A percentile compares a stretch with the other conserved stretches of the same genome.
phyloP scores from a whole-genome alignment of 2,329 filamentous ascomycete genomes.

The Seiridium cupressi region DNA sequence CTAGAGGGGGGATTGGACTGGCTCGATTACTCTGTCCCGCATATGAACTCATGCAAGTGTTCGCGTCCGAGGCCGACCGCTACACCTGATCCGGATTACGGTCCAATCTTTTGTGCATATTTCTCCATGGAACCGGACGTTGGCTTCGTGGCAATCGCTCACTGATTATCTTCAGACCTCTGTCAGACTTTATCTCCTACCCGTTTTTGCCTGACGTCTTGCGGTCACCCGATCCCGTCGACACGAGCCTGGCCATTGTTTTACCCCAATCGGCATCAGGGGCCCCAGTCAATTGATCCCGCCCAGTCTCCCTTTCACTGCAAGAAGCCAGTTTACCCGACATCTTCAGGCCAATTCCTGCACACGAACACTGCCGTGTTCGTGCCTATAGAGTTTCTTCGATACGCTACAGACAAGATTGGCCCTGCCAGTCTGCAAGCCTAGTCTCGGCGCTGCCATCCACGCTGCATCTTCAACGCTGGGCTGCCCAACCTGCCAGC shows the following conservation, averaged over 20 bases:
- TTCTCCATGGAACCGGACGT: constrained; percentile 19
- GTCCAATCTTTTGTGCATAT: constrained; percentile 26
- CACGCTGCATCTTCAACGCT: neutral
- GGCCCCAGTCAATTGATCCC: neutral
- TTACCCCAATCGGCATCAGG: neutral
- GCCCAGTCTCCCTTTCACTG: too few relatives aligned
- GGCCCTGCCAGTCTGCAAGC: neutral
- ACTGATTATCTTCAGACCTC: constrained; percentile 19
- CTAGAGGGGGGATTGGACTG: constrained; percentile 10
- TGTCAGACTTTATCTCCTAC: neutral
- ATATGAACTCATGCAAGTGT: constrained; percentile 27
- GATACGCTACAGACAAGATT: too few relatives aligned
- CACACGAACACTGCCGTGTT: too few relatives aligned
- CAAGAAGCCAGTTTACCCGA: neutral
- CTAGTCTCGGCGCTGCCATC: neutral
- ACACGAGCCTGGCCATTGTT: neutral
- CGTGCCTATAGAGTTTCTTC: too few relatives aligned
- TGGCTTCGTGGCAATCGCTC: constrained; percentile 31
- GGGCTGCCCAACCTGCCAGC: neutral
- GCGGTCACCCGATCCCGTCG: neutral
- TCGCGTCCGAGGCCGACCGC: constrained; percentile 14
- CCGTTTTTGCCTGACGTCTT: neutral
- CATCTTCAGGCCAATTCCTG: too few relatives aligned
- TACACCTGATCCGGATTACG: constrained; percentile 25
- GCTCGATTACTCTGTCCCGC: constrained; percentile 23